Base-by-base conservation (phyloP, 148 eudicot species). In the Arctostaphylos glauca region DNA sequence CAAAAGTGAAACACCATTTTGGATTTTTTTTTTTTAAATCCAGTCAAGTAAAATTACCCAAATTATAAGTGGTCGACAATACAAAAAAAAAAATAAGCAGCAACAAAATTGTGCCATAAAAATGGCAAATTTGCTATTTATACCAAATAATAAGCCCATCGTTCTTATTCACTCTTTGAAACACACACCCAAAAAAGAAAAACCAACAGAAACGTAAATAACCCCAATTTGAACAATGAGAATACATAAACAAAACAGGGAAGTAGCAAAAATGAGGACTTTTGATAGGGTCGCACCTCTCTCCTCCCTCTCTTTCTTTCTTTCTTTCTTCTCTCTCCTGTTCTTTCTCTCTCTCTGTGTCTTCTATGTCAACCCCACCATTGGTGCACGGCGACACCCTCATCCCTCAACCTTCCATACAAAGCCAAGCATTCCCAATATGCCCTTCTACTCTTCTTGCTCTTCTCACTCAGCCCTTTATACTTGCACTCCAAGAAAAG, bases 401-500 rank as follows among this genome's bases (percentile, higher is more conserved):
- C 86, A 88, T 94, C 98, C 83, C 92, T 88, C 47, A 92, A 83
- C 86, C 90, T 90, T 59, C 98, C 98, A 86, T 94, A 94, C 88
- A 94, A 89, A 87, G 95, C 92, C 87, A 92, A 88, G 50, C 98
- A 94, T 83, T 94, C 94, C 98, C 95, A 94, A 85, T 94, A 94
- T 43, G 98, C 93, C 82, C 92, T 91, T 70, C 86, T 88, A 68
- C 87, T 90, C 43, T n/a, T 90, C 4, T 81, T 88, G 5, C 86
- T 84, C 86, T 88, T 85, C 25, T 87, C 89, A 76, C 82, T 64
- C 1, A 44, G 52, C 47, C 88, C 85, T 50, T 78, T 73, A 54
- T 89, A 88, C 84, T 86, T 92, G 80, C 95, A 92, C 76, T 90
- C 95, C 83, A 92, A 71, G 79, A 92, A 90, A 10, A 92, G 81